A percentile compares a stretch with the other conserved stretches of the same genome.
phyloP scores from a whole-genome alignment of 225 moss, liverwort and hornwort genomes.

The Antitrichia curtipendula region DNA sequence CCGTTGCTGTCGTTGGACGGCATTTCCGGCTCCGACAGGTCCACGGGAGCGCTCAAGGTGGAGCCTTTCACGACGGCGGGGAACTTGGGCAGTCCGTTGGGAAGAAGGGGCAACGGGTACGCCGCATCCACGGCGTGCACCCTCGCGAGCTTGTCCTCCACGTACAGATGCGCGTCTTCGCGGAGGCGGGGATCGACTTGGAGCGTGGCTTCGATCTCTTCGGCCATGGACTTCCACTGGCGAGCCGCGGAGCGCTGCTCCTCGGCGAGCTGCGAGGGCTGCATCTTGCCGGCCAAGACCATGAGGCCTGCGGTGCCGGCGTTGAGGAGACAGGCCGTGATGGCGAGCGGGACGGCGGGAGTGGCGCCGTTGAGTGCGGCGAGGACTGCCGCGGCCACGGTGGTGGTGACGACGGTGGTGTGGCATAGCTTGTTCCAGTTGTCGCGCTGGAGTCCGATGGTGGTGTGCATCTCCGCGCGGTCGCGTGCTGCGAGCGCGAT shows the following conservation, averaged over 20 bases:
- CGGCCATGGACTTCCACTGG: constrained; percentile 21
- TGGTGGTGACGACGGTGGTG: constrained; percentile 26
- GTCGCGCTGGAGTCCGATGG: constrained; percentile 40
- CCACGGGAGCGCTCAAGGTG: neutral
- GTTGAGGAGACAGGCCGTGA: constrained; percentile 33
- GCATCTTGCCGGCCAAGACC: constrained; percentile 22
- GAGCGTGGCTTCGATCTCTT: constrained; percentile 37
- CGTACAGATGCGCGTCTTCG: constrained; percentile 34
- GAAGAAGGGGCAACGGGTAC: constrained; percentile 43
- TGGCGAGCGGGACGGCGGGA: constrained; percentile 7
- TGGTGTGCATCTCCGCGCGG: constrained; percentile 32
- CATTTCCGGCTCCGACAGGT: constrained; percentile 2
- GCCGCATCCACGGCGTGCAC: constrained; percentile 27
- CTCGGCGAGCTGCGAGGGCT: constrained; percentile 54
- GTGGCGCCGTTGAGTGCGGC: constrained; percentile 18
- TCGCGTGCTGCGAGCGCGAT: constrained; percentile 20
- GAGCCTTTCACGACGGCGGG: constrained; percentile 13
- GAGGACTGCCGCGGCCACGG: constrained; percentile 13
- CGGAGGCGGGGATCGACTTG: constrained; percentile 37
- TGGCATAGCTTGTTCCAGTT: constrained; percentile 63
- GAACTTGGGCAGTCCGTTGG: constrained; percentile 29
- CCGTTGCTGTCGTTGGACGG: constrained; percentile 10
- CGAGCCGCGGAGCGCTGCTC: constrained; percentile 57
- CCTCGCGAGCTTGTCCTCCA: constrained; percentile 28
- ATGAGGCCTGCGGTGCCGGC: constrained; percentile 19